Evolutionary conservation across 306 rosid genomes (phyloP).

Genomic region (Pyrus communis): DNA sequence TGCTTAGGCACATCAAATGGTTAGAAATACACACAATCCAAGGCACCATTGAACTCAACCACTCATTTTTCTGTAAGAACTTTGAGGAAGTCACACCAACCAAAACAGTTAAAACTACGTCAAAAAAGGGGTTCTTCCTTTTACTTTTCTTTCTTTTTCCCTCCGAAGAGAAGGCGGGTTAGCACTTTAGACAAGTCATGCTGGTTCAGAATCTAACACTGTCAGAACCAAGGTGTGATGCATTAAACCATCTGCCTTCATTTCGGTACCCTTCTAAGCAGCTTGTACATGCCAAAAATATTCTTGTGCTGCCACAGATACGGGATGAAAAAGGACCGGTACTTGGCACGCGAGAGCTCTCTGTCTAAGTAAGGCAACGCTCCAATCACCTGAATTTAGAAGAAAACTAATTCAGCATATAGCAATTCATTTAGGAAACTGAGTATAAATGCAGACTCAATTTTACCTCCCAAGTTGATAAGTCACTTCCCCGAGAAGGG

Average conservation of each 20-base stretch:
- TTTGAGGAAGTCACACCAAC: neutral
- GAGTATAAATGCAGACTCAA: neutral
- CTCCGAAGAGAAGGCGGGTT: neutral
- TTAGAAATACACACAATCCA: neutral
- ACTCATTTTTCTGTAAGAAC: neutral
- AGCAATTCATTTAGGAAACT: neutral
- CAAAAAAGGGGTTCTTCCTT: neutral
- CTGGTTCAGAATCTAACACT: neutral
- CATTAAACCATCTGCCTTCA: constrained; percentile 11
- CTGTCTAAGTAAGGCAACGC: constrained; percentile 84
- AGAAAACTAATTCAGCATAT: neutral
- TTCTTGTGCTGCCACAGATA: constrained; percentile 81
- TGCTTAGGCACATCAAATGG: neutral
- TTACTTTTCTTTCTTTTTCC: neutral
- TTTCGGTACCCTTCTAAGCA: constrained; percentile 48
- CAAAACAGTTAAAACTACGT: neutral
- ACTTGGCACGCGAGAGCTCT: constrained; percentile 76
- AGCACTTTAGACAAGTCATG: neutral
- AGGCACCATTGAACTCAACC: neutral
- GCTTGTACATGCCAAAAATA: constrained; percentile 87
- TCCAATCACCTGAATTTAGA: constrained; percentile 49
- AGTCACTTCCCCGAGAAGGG: constrained; percentile 73
- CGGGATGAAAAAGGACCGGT: constrained; percentile 91
- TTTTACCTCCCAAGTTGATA: constrained; percentile 81
- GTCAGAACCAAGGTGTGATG: neutral